Base-by-base conservation (phyloP, 1,139 yeast genomes). In the Kluyveromyces marxianus region DNA sequence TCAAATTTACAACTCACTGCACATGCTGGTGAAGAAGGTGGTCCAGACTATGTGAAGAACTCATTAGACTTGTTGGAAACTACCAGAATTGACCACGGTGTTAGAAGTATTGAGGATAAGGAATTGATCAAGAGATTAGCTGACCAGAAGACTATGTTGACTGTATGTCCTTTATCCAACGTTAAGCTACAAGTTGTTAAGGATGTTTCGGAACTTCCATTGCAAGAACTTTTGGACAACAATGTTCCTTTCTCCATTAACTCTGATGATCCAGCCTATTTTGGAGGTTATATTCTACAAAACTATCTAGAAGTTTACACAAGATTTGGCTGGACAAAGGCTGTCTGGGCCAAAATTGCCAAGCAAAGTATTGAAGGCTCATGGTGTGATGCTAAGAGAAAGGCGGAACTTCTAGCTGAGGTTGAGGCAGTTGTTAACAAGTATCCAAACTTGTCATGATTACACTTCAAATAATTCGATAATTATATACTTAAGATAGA, bases 21-120 rank as follows among this genome's bases (percentile, higher is more conserved):
- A 2, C 95, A 85, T 62, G 94, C 92, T 3, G 95, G 95, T 54
- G 95, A 85, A 66, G 94, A 85, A 68, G 94, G 92, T 44, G 86
- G 82, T 52, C 78, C 85, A 39, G 72, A 76, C 14, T 83, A 70
- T 54, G 84, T 85, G 35, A 53, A 67, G 8, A 70, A 71, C 44
- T 69, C 92, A 1, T 66, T 85, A 51, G 79, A 82, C 55, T 53
- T 70, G 39, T 71, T 85, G 53, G 70, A 76, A 1, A 86, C 77
- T 14, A 72, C 79, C 32, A 75, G 95, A 66, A 81, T 85, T 48
- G 95, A 85, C 59, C 95, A 85, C 59, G 95, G 95, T 44, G 76
- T 84, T 48, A 78, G 82, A 56, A 74, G 86, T 10, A 67, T 71
- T 41, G 72, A 82, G 38, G 79, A 73, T 54, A 70, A 67, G 1